Evolutionary conservation across 768 basidiomycete species (phyloP), one percentile per base, ranked within the genome.

Genomic region (Termitomyces sp.): DNA sequence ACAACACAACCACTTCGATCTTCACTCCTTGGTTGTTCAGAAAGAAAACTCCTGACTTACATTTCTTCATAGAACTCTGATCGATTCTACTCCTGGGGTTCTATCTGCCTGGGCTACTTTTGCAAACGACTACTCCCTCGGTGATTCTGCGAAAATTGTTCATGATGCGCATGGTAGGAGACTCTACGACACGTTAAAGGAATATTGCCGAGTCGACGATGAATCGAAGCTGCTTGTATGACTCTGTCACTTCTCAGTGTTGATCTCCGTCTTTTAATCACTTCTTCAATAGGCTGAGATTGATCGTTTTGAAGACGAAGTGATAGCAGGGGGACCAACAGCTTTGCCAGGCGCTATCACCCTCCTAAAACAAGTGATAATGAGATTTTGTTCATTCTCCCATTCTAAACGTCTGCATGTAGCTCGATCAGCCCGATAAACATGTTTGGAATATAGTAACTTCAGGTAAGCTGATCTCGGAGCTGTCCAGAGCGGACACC

Each of bases 41-140:
- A 28, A n/a, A 38, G 7, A 22, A n/a, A 38, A 20, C 16, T 2
- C 35, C 15, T 46, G 13, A 32, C 20, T 48, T 33, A 38, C 13
- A 22, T 22, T 35, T 18, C 11, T 56, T 51, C 36, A 13, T 68
- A 90, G 89, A 45, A 91, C 89, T 7, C 80, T 89, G 61, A 84
- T 90, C 68, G 91, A 94, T 74, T 92, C 91, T 2, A 94, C 92
- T 5, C 90, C 90, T 1, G 93, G 92, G 4, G 89, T 94, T n/a
- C 65, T 85, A 55, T 81, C 81, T 61, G 89, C 91, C 8, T 95
- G 93, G 93, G 76, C 83, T 54, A 83, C 76, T 49, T 94, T 92
- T 69, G 79, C 81, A 44, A 76, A 74, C 45, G 81, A 89, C 60
- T 92, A 92, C 63, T 71, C 75, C 67, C 76, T 87, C 35, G 81